Evolutionary conservation across 257 asterid species (phyloP).

Genomic region (Rubia yunnanensis): DNA sequence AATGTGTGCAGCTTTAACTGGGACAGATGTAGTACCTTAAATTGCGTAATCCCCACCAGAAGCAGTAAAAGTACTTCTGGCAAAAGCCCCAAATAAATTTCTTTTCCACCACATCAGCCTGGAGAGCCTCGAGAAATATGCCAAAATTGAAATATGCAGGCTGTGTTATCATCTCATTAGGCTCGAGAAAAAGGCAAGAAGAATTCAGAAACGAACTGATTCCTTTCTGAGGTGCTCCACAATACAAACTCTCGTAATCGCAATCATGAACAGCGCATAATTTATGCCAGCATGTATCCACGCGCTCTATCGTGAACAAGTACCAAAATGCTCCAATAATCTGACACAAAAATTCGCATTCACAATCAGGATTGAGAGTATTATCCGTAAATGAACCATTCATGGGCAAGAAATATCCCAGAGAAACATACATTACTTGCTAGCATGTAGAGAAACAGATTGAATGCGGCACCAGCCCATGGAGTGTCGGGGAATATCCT

Average conservation of each 20-base stretch:
- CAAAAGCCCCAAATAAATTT: constrained; percentile 15
- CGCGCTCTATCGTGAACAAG: constrained; percentile 47
- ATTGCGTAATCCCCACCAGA: constrained; percentile 73
- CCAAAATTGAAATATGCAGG: constrained; percentile 45
- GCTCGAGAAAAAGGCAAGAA: constrained; percentile 37
- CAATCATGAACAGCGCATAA: constrained; percentile 27
- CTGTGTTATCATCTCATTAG: constrained; percentile 14
- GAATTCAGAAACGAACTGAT: constrained; percentile 26
- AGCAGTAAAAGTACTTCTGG: constrained; percentile 41
- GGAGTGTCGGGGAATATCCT: constrained; percentile 48
- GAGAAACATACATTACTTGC: constrained; percentile 49
- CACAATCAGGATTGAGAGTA: neutral
- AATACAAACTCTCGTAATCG: constrained; percentile 20
- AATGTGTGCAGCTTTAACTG: too few relatives aligned
- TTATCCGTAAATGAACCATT: too few relatives aligned
- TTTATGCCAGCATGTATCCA: constrained; percentile 43
- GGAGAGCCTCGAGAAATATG: constrained; percentile 55
- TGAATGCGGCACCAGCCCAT: constrained; percentile 67
- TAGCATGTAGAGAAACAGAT: constrained; percentile 58
- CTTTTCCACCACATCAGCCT: constrained; percentile 34
- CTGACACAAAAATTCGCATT: constrained; percentile 15
- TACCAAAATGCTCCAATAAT: constrained; percentile 60
- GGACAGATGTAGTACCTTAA: constrained; percentile 55
- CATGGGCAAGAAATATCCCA: neutral
- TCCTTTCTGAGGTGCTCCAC: constrained; percentile 8